A percentile compares a stretch with the other conserved stretches of the same genome.
Evolutionary conservation across 805 yeast genomes (phyloP).

Genomic region (Metschnikowia noctiluminum): DNA sequence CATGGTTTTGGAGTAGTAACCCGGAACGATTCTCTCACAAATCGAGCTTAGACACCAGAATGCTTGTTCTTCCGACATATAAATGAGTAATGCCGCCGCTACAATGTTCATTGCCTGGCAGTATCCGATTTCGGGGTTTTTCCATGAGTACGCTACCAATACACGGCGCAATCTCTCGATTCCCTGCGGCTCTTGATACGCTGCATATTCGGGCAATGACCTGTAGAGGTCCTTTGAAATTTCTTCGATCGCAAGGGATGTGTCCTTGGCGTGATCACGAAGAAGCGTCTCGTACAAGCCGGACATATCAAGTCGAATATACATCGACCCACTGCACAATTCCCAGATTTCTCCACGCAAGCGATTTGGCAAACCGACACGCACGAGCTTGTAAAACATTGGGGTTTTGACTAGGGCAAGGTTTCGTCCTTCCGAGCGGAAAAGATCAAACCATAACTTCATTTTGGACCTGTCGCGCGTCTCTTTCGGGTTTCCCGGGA

Average conservation of each 20-base stretch:
- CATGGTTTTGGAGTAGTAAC: constrained; percentile 96
- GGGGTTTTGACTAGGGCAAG: constrained; percentile 70
- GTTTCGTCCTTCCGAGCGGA: constrained; percentile 80
- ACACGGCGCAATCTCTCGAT: constrained; percentile 82
- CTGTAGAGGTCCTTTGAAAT: constrained; percentile 94
- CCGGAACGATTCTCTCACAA: constrained; percentile 86
- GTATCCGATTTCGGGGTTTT: constrained; percentile 93
- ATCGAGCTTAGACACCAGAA: constrained; percentile 84
- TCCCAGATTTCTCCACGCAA: constrained; percentile 98
- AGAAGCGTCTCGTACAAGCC: constrained; percentile 59
- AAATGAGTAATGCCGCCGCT: constrained; percentile 71
- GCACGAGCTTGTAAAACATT: constrained; percentile 73
- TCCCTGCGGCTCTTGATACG: constrained; percentile 85
- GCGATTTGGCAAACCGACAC: constrained; percentile 93
- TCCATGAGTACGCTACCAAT: constrained; percentile 93
- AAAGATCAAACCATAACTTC: constrained; percentile 91
- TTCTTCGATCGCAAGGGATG: constrained; percentile 87
- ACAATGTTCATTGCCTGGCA: constrained; percentile 99
- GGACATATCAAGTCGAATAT: constrained; percentile 58
- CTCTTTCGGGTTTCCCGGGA: constrained; percentile 83
- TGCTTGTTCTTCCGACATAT: constrained; percentile 95
- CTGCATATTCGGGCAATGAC: constrained; percentile 93
- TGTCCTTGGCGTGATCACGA: constrained; percentile 56
- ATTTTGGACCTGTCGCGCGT: constrained; percentile 79
- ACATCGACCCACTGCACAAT: constrained; percentile 81